Evolutionary conservation across 2,329 filamentous ascomycete species (phyloP), one percentile per base, ranked within the genome.

Genomic region (Xylaria sp.): DNA sequence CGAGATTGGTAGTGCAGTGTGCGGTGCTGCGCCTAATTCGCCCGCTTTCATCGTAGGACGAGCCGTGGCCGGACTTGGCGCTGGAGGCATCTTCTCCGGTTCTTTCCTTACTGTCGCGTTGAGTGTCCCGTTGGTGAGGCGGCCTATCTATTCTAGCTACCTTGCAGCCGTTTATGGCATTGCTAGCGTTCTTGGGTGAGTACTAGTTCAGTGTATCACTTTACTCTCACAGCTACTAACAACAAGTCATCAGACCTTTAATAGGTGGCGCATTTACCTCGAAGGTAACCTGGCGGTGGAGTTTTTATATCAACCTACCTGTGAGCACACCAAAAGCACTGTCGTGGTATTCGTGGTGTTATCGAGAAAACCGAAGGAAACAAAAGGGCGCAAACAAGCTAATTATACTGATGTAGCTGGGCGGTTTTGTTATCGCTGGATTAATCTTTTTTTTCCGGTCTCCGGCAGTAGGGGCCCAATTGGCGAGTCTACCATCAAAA

Each of bases 41-140:
- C 32, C 50, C 25, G 50, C 60, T 12, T 63, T 63, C 36, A 63
- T 63, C 25, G 43, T 63, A 10, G 60, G 60, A 23, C 60, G 60
- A 36, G 60, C 60, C 15, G 13, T 63, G 7, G 50, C 60, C 9
- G 50, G 60, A n/a, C 12, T 63, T 28, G 60, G 60, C 18, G 52
- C 60, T 25, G 60, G 50, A 34, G 52, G 60, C n/a, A 56, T 63
- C 39, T 56, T 56, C 28, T 56, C 60, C 15, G 60, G 60, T 4
- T 46, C 36, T 10, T 63, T 63, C 50, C 39, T 56, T 20, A 56
- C 39, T n/a, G 52, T 56, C 41, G 60, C 60, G 13, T 63, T 63
- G 13, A 56, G 60, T 20, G 60, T 56, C 46, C 60, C 50, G 4
- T 36, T 56, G n/a, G 50, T 56, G 28, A 56, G 41, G 43, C 15